Evolutionary conservation across 2,329 filamentous ascomycete genomes (phyloP), one percentile per base, ranked within the genome.

Genomic region (Lomentospora prolificans): DNA sequence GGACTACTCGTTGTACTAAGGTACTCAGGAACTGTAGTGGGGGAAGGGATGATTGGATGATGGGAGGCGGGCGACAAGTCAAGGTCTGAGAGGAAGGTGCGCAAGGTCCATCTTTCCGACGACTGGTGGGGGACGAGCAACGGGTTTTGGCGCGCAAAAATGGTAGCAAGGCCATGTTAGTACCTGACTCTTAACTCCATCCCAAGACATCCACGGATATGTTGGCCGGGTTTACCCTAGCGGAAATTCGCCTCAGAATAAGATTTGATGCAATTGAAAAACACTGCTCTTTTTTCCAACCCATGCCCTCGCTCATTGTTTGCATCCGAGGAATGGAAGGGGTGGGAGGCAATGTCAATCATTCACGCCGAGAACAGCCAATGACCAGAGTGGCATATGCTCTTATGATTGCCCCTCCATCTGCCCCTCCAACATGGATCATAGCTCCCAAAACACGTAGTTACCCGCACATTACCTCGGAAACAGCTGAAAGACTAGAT

Each of bases 41-140:
- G 44, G 44, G 25, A 31, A 14, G 48, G 48, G 14, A 28, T 41
- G 25, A 53, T 39, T 53, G 28, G 30, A n/a, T 52, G n/a, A 33
- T 51, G 6, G 1, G 22, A 48, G 12, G 30, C 12, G 30, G 50
- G 50, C 31, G 50, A 24, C 14, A 36, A 24, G 46, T 31, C 22
- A 55, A 51, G 44, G n/a, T 41, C 28, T 33, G 24, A 46, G 33
- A 51, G 33, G 50, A 53, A 27, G 30, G 33, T 39, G 51, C 19
- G 19, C 10, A 51, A 51, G 25, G n/a, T 14, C 46, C 46, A 22
- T 28, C 24, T 33, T 24, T 33, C 30, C 50, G 27, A 33, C 27
- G n/a, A 51, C 30, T 9, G 50, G 50, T 28, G 50, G 14, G 8
- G 19, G 30, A 33, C 9, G n/a, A 28, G 14, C 12, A 5, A 33